phyloP scores from a whole-genome alignment of 331 rosid genomes.

The Malus hybrid region DNA sequence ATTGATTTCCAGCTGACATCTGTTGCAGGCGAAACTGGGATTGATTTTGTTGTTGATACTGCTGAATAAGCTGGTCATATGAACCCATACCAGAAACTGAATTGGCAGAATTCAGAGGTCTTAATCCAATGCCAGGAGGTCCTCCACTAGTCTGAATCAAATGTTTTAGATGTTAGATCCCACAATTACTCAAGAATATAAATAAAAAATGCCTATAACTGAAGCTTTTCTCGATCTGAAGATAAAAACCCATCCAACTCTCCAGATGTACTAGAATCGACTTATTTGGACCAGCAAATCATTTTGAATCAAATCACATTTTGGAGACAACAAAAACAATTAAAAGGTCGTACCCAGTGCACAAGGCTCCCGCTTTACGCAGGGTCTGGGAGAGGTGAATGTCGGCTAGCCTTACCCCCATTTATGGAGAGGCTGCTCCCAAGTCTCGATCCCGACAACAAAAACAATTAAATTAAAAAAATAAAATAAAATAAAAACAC shows the following conservation, averaged over 20 bases:
- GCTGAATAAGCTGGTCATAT: constrained; percentile 89
- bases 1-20: constrained; percentile 71
- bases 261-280: not conserved
- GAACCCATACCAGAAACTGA: constrained; percentile 87
- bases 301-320: not conserved
- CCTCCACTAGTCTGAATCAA: constrained; percentile 75
- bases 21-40: constrained; percentile 87
- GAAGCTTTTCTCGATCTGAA: not conserved
- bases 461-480: no score
- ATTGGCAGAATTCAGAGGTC: constrained; percentile 77
- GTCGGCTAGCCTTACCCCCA: no score
- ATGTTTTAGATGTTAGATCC: not conserved
- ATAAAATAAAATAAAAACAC: no score
- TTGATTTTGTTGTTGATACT: constrained; percentile 78
- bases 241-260: not conserved
- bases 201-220: not conserved
- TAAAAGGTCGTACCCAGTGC: no score
- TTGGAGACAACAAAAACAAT: no score
- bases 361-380: no score
- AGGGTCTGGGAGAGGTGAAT: no score
- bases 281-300: not conserved
- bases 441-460: no score
- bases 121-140: constrained; percentile 94
- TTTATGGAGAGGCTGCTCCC: no score
- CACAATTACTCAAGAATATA: not conserved